Evolutionary conservation across 192 early-diverging fungal species (phyloP).

Genomic region (Glomus cerebriforme): DNA sequence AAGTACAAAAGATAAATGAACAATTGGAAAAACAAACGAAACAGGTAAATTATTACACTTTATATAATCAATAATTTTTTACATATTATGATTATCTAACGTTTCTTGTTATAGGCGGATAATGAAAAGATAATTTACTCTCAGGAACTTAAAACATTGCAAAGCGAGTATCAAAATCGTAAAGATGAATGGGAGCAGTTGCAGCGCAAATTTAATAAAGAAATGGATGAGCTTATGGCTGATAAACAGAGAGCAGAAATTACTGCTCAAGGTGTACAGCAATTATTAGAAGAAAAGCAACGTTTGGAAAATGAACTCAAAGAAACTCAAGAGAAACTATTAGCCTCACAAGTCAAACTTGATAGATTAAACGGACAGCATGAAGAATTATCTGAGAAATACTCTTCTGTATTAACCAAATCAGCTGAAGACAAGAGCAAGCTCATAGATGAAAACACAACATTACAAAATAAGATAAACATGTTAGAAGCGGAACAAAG

Average conservation of each 20-base stretch:
- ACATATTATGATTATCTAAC: background rate
- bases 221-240: conserved; percentile 3
- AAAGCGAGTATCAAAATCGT: background rate
- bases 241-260: background rate
- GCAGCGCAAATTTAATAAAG: background rate
- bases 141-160: background rate
- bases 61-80: background rate
- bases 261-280: background rate
- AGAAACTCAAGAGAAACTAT: conserved; percentile 9
- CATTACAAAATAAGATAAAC: background rate
- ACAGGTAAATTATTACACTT: background rate
- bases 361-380: background rate
- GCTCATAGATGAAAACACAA: background rate
- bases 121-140: background rate
- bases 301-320: background rate
- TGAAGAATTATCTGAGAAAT: background rate
- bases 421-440: background rate
- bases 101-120: background rate
- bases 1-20: conserved; percentile 7
- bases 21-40: background rate
- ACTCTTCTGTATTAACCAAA: background rate
- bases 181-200: conserved; percentile 3
- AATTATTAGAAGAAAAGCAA: background rate
- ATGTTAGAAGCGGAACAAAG: background rate
- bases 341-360: background rate